A percentile compares a stretch with the other conserved stretches of the same genome.
These are phyloP conservation scores for Cyclotella kingstonii DNA, from an alignment of 108 stramenopile genomes.

Conservation along the genomic window DNA sequence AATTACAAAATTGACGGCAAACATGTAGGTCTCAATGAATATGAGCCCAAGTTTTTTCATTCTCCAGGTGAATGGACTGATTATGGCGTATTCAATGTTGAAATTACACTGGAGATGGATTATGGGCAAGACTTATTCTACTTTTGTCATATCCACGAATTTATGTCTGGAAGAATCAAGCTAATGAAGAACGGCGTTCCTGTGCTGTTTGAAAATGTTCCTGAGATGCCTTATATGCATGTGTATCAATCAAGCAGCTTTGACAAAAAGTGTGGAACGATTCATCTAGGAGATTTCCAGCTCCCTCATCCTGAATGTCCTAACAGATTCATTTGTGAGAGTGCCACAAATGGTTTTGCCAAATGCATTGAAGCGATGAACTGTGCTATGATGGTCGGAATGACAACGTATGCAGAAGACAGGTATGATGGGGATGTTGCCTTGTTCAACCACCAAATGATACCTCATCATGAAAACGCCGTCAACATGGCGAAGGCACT, in stretches of 20 bases:
- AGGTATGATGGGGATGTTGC: slow-evolving; percentile 26
- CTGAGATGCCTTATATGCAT: slow-evolving; percentile 62
- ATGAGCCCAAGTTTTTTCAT: slow-evolving; percentile 80
- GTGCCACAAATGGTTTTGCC: slow-evolving; percentile 35
- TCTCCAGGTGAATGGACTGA: slow-evolving; percentile 68
- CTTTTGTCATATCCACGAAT: slow-evolving; percentile 88
- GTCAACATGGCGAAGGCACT: slow-evolving; percentile 93
- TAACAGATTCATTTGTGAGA: slow-evolving; percentile 52
- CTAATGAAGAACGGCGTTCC: slow-evolving; percentile 57
- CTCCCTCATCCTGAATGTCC: slow-evolving; percentile 65
- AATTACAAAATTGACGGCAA: slow-evolving; percentile 62
- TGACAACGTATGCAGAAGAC: slow-evolving; percentile 49
- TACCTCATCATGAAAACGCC: slow-evolving; percentile 92
- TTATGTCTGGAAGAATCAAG: slow-evolving; percentile 77
- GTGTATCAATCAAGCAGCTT: slow-evolving; percentile 33
- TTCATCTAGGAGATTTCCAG: slow-evolving; percentile 47
- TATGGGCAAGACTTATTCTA: slow-evolving; percentile 84
- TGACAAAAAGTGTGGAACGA: slow-evolving; percentile 78
- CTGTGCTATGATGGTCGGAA: slow-evolving; percentile 66
- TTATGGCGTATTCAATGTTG: slow-evolving; percentile 52
- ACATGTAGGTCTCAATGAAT: slow-evolving; percentile 69
- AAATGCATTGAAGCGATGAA: slow-evolving; percentile 76
- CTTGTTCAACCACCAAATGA: slow-evolving; percentile 88
- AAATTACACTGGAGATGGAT: slow-evolving; percentile 26
- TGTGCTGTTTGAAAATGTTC: slow-evolving; percentile 26